Conservation (phyloP, 495 filamentous ascomycete genomes). For the Podospora pseudopauciseta region DNA sequence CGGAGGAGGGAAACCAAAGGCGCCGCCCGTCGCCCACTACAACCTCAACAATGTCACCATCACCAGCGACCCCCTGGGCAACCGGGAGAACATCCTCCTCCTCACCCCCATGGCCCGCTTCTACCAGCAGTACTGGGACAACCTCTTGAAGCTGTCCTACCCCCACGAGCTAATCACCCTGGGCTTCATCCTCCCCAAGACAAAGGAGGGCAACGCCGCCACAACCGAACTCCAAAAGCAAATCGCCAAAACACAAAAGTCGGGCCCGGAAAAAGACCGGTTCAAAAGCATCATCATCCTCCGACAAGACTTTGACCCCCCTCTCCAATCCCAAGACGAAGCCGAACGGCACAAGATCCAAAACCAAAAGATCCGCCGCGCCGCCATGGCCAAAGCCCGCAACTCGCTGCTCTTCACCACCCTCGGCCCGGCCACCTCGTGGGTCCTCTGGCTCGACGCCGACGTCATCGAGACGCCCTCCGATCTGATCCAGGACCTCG, state of each 20-base stretch:
- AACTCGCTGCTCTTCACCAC: constrained; percentile 98
- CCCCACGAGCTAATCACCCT: constrained; percentile 91
- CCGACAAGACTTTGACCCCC: constrained; percentile 89
- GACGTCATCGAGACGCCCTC: constrained; percentile 89
- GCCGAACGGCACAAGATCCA: constrained; percentile 82
- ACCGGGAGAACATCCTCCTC: constrained; percentile 83
- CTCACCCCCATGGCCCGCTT: constrained; percentile 90
- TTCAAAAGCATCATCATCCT: constrained; percentile 92
- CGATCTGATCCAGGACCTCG: constrained; percentile 88
- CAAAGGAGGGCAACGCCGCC: constrained; percentile 79
- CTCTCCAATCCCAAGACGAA: constrained; percentile 75
- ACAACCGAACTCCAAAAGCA: constrained; percentile 77
- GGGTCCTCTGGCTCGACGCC: constrained; percentile 94
- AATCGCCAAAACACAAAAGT: constrained; percentile 74
- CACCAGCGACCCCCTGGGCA: constrained; percentile 64
- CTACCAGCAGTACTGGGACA: constrained; percentile 94
- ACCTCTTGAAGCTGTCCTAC: constrained; percentile 77
- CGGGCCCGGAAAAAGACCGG: constrained; percentile 69
- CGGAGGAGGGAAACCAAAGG: constrained; percentile 53
- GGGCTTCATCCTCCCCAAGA: constrained; percentile 95
- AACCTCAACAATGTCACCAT: constrained; percentile 90
- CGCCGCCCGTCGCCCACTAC: constrained; percentile 92
- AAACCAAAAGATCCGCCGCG: constrained; percentile 81
- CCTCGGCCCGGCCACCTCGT: constrained; percentile 84
- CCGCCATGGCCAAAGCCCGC: constrained; percentile 86